Evolutionary conservation across 1,139 yeast species (phyloP), one percentile per base, ranked within the genome.

Genomic region (Kurtzmaniella quercitrusa): DNA sequence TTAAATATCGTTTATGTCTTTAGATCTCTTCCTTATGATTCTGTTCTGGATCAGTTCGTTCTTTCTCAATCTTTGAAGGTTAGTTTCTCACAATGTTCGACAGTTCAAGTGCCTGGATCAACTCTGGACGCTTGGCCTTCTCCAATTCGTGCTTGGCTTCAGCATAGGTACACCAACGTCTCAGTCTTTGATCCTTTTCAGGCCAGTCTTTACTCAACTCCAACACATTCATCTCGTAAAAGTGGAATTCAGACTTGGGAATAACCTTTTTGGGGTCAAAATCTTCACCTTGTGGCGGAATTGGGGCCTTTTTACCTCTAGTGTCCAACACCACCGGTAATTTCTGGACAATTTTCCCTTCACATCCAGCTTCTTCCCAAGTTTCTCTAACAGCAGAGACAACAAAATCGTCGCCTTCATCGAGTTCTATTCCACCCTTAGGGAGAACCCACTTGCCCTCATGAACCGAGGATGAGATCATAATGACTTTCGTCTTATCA

Each of bases 281-380:
- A 6, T 71, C 79, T 21, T 68, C 66, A 11, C 58, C 56, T n/a
- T 53, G 45, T 8, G 14, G 14, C 38, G 62, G 65, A 7, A 68
- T 58, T 1, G 87, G 85, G 3, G 80, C 76, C 60, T 81, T 78
- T 34, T 76, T 70, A 8, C 89, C 89, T 46, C 95, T 63, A 55
- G 75, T 70, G 57, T 89, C 96, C 43, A 74, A 75, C 21, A 87
- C 83, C 1, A 76, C 68, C 0, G 93, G 95, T 39, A 91, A 65
- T 47, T 71, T 72, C 40, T 57, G 53, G 1, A 70, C 54, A 12
- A 89, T 73, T 15, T 61, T 66, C 3, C 96, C 96, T 37, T 77
- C 77, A 25, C 85, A 87, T 0, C 98, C 98, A 0, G 96, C 95
- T 62, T 93, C 99, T 63, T 93, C 98, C 98, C 98, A 93, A 0